These are phyloP conservation scores for Physcia stellaris DNA, from an alignment of 495 filamentous ascomycete species.

Conservation along the genomic window DNA sequence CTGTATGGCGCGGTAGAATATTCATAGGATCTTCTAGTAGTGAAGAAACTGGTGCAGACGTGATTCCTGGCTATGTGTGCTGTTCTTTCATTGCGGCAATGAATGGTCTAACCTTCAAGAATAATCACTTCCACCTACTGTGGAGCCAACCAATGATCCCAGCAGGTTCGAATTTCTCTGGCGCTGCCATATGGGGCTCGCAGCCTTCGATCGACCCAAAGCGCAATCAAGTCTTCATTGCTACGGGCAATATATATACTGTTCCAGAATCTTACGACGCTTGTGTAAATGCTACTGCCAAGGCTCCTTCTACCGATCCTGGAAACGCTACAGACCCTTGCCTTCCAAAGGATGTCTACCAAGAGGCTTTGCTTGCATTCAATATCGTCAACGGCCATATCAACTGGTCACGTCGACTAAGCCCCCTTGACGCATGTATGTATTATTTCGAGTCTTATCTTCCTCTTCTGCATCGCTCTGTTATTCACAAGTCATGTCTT, in stretches of 20 bases:
- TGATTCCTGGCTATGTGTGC: slow-evolving; percentile 18
- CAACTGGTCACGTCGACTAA: slow-evolving; percentile 20
- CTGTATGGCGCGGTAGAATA: slow-evolving; percentile 16
- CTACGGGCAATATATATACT: slow-evolving; percentile 24
- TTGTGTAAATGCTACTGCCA: slow-evolving; percentile 13
- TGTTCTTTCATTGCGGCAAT: slow-evolving; percentile 25
- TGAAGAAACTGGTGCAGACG: slow-evolving; percentile 15
- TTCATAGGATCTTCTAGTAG: slow-evolving; percentile 21
- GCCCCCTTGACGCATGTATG: slow-evolving; percentile 21
- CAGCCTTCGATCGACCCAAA: slow-evolving; percentile 25
- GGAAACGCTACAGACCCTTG: slow-evolving; percentile 11
- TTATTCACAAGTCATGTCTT: no score
- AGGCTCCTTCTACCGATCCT: no score
- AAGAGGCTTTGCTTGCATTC: slow-evolving; percentile 22
- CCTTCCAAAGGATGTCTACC: slow-evolving; percentile 17
- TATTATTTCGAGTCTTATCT: no score
- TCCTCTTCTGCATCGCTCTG: no score
- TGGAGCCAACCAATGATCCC: slow-evolving; percentile 22
- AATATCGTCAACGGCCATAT: slow-evolving; percentile 18
- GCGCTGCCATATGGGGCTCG: slow-evolving; percentile 24
- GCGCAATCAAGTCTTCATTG: slow-evolving; percentile 25
- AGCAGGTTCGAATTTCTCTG: slow-evolving; percentile 17
- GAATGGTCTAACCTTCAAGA: slow-evolving; percentile 15
- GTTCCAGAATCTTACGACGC: slow-evolving; percentile 10
- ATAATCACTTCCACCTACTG: slow-evolving; percentile 12